Base-by-base conservation (phyloP, 1,284 basidiomycete species). In the Inonotus obliquus region DNA sequence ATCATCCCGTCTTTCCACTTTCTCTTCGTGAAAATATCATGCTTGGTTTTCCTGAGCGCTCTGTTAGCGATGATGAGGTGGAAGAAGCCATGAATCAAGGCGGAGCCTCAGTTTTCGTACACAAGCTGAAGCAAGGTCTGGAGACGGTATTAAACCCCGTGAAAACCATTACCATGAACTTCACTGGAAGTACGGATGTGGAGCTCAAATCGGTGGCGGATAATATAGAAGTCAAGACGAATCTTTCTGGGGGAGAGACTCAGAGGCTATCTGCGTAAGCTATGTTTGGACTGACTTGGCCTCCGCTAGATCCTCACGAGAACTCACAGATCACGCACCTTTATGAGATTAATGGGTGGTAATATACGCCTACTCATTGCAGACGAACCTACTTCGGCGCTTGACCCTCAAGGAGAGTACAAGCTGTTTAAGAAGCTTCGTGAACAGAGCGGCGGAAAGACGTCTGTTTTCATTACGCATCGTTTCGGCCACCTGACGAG, bases 191-290 rank as follows among this genome's bases (percentile, higher is more conserved):
- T 9, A 69, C 69, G 7, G 54, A 57, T 39, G 9, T 69, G 72
- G 19, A 72, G 73, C 63, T 64, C 39, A 62, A 69, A 44, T 69
- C 75, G 21, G 62, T 75, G 48, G 67, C 74, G 47, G 48, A 62
- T 13, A 69, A 70, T 19, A 53, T 77, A 49, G 58, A 71, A 14
- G 79, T 77, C 64, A 64, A 66, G 0, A 68, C 72, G 2, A 76
- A 71, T 25, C 66, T 78, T 32, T 79, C 76, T 21, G 70, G 73
- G 9, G 78, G 78, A 19, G 77, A 79, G 63, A 69, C 68, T 54
- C 78, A 80, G 56, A 70, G 77, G 45, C 65, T 79, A 0, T 77
- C 79, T 4, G 75, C 77, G 74, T 79, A 59, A 57, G 75, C n/a
- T n/a, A n/a, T n/a, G n/a, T n/a, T n/a, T n/a, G n/a, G n/a, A n/a